Base-by-base conservation (phyloP, 2,329 filamentous ascomycete species). In the Colletotrichum zoysiae region DNA sequence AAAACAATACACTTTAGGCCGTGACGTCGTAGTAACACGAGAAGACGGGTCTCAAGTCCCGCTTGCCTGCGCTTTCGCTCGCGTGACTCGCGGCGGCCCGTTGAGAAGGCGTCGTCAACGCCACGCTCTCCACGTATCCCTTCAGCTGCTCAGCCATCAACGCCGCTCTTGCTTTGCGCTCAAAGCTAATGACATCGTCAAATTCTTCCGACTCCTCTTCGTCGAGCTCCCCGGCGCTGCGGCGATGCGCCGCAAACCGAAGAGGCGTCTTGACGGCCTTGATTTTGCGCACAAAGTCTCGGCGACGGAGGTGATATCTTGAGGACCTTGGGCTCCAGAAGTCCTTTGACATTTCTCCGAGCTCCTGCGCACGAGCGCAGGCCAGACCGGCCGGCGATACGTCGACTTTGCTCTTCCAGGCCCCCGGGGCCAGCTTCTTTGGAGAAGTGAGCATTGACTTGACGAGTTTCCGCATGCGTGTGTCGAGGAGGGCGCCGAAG, bases 341-440 rank as follows among this genome's bases (percentile, higher is more conserved):
- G 76, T 84, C 82, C 59, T 81, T 80, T 48, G 79, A 77, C 82
- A 84, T 83, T 71, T 84, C 79, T 7, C 78, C 79, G 0, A 84
- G 78, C 75, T 84, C 82, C 12, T 76, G 71, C 0, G 79, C 79
- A 35, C 82, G 78, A 3, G 79, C 78, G 5, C 70, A 74, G 1
- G 80, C 79, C 7, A 83, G 78, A 1, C 77, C 78, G 0, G 77
- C 66, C 0, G 78, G 67, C 0, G 80, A 78, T 18, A 82, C 71
- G 59, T 83, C 79, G 11, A 79, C 75, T 26, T 77, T 78, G 42
- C 67, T 71, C 73, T 83, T 84, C 82, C 82, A 84, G 46, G 44
- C 42, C 5, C 68, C 75, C 1, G 73, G 74, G 9, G 35, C 56
- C 30, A 71, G 71, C 16, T 62, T 50, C 4, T 69, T 68, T n/a